These are phyloP conservation scores for Arthrobotrys conoides DNA, from an alignment of 2,329 filamentous ascomycete genomes.

Conservation along the genomic window DNA sequence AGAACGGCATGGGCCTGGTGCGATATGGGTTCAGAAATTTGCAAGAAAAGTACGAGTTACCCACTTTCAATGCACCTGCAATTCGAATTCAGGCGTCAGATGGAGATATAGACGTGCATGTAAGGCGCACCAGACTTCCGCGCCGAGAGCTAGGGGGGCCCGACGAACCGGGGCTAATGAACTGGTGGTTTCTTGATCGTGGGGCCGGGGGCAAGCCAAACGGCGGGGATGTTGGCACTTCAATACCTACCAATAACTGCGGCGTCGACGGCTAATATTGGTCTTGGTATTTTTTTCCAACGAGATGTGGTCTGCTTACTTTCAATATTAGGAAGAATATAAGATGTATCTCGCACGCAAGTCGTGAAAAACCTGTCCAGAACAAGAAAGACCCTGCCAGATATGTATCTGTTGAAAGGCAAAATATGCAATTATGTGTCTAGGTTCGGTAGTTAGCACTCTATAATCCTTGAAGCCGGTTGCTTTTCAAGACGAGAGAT, in stretches of 20 bases:
- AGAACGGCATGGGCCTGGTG: constrained; percentile 40
- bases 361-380: background rate
- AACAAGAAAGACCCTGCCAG: background rate
- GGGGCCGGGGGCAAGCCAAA: constrained; percentile 1
- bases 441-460: constrained; percentile 8
- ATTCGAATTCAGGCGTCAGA: constrained; percentile 45
- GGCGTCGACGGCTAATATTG: constrained; percentile 53
- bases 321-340: constrained; percentile 20
- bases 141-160: constrained; percentile 17
- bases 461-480: constrained; percentile 34
- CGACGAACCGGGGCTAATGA: constrained; percentile 19
- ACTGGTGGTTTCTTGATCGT: constrained; percentile 25
- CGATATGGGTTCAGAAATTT: constrained; percentile 3
- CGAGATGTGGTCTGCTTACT: constrained; percentile 18
- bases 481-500: constrained; percentile 8
- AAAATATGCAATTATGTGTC: background rate
- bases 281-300: constrained; percentile 38
- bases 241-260: background rate
- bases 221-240: constrained; percentile 5
- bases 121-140: constrained; percentile 25
- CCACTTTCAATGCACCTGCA: constrained; percentile 36
- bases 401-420: background rate
- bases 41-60: background rate
- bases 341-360: constrained; percentile 3
- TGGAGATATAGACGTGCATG: constrained; percentile 3